Conservation (phyloP, 139 green algal species). For the Haematococcus sp. region DNA sequence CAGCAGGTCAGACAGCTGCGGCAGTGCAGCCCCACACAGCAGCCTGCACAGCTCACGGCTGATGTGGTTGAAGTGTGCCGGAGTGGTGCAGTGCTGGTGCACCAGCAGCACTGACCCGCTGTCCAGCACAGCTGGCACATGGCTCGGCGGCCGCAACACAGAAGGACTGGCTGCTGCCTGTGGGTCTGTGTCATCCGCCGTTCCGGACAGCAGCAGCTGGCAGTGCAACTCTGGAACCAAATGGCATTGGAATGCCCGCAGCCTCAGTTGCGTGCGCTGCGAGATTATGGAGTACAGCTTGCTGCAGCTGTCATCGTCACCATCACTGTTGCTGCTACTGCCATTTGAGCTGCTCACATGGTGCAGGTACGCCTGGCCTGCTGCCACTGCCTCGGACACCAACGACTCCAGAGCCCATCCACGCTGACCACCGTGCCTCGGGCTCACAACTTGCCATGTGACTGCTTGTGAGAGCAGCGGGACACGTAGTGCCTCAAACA, state of each 20-base stretch:
- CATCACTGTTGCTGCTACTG: no score
- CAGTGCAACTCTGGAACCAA: background rate
- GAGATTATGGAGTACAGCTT: no score
- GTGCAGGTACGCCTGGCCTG: background rate
- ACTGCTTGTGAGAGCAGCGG: no score
- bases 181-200: no score
- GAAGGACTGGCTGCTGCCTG: background rate
- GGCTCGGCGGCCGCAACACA: background rate
- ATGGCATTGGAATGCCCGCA: background rate
- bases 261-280: no score
- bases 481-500: no score
- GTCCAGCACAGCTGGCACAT: background rate
- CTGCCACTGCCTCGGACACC: background rate
- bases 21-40: slow-evolving; percentile 7
- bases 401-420: slow-evolving; percentile 9
- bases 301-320: no score
- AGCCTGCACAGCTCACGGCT: slow-evolving; percentile 18
- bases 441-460: no score
- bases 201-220: background rate
- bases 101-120: slow-evolving; percentile 5
- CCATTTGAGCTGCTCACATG: background rate
- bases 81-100: background rate
- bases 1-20: slow-evolving; percentile 14
- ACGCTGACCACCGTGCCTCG: no score
- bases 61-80: slow-evolving; percentile 14